Base-by-base conservation (phyloP, 495 filamentous ascomycete species). In the Hypoxylon intermedium region DNA sequence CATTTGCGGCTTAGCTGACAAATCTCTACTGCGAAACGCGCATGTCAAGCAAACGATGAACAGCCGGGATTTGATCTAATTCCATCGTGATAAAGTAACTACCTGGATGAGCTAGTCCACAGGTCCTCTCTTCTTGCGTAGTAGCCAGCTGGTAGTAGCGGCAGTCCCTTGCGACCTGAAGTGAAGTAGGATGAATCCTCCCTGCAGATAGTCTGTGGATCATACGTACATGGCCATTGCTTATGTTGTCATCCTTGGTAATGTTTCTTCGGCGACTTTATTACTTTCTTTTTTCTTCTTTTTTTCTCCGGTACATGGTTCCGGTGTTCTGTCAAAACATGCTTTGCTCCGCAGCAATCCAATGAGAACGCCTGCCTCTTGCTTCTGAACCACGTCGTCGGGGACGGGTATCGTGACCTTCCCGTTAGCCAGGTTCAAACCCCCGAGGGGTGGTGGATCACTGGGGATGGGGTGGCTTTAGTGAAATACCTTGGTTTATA, bases 171-270 rank as follows among this genome's bases (percentile, higher is more conserved):
- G 44, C 15, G 20, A 20, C 44, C 6, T 20, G 3, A 12, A 19
- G 26, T 21, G 16, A 48, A 36, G 31, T 7, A 50, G 33, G 47
- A 38, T 38, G 47, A 38, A 38, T 38, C 33, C 33, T 38, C 31
- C 47, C 26, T 38, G 47, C 9, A 50, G 26, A 50, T 38, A 36
- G 21, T 16, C 26, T 50, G 47, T 50, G 47, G 47, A 36, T 37
- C 45, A 24, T 38, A 20, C 45, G 15, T 38, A 20, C 21, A 30
- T 19, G 16, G 7, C 38, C n/a, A 15, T n/a, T n/a, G 20, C 47
- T 38, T 37, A 26, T 50, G 47, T 50, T 9, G 31, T 18, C 18
- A 50, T 20, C 47, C 47, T 19, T 34, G 47, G 6, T 11, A 34
- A 38, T 50, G 47, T 16, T 38, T 50, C 9, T 33, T 28, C 24